Conservation (phyloP, 2,329 filamentous ascomycete species). For the Phialophora chinensis region DNA sequence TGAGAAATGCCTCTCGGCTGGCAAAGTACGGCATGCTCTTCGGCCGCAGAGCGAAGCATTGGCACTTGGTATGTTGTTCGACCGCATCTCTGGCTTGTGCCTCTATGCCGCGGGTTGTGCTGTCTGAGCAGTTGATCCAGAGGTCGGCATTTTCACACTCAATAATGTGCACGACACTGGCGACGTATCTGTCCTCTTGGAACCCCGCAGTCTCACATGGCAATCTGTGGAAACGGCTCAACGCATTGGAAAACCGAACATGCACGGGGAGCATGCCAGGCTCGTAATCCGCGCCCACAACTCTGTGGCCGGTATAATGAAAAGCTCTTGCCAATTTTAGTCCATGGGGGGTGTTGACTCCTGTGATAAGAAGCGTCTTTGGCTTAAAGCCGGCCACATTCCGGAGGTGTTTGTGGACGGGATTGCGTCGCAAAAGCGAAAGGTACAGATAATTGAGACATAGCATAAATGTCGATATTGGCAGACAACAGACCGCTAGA, state of each 20-base stretch:
- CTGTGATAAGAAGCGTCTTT: constrained; percentile 71
- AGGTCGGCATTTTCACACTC: constrained; percentile 66
- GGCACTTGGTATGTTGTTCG: constrained; percentile 63
- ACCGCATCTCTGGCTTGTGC: constrained; percentile 66
- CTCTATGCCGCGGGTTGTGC: constrained; percentile 68
- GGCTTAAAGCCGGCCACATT: constrained; percentile 48
- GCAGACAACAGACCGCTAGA: constrained; percentile 52
- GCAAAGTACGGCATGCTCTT: constrained; percentile 19
- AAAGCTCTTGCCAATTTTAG: constrained; percentile 70
- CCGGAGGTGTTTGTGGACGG: constrained; percentile 40
- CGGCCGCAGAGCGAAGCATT: constrained; percentile 45
- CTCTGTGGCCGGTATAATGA: constrained; percentile 67
- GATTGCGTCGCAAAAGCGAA: constrained; percentile 40
- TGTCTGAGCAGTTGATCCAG: constrained; percentile 75
- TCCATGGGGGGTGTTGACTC: constrained; percentile 74
- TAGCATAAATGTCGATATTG: constrained; percentile 56
- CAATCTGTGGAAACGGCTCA: constrained; percentile 62
- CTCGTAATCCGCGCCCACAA: constrained; percentile 72
- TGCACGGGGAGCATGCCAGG: constrained; percentile 54
- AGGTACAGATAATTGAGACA: constrained; percentile 46
- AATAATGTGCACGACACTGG: constrained; percentile 64
- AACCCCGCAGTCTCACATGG: constrained; percentile 30
- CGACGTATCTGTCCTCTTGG: constrained; percentile 55
- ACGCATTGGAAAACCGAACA: constrained; percentile 64
- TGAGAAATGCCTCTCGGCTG: constrained; percentile 26